phyloP scores from a whole-genome alignment of 805 yeast species.

The Tetrapisispora iriomotensis region DNA sequence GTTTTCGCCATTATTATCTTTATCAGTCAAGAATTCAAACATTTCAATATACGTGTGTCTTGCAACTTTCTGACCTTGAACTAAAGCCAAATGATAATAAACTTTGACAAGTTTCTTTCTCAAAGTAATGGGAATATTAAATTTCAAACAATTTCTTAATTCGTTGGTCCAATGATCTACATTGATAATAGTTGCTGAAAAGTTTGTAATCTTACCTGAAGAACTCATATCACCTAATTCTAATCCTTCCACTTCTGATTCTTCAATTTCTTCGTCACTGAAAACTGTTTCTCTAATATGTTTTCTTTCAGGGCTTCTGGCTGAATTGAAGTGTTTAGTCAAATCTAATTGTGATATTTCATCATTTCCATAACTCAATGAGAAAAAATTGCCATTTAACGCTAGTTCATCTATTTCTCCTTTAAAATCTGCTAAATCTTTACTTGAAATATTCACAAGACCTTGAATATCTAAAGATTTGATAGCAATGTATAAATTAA shows the following conservation, averaged over 20 bases:
- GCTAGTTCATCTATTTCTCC: constrained; percentile 37
- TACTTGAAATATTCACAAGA: constrained; percentile 51
- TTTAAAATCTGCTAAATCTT: constrained; percentile 46
- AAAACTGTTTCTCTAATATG: constrained; percentile 18
- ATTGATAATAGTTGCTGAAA: constrained; percentile 62
- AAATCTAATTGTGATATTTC: constrained; percentile 27
- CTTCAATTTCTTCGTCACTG: constrained; percentile 32
- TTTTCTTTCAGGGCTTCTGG: neutral
- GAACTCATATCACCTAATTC: constrained; percentile 22
- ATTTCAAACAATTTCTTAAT: constrained; percentile 61
- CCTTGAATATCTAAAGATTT: constrained; percentile 69
- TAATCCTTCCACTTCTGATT: constrained; percentile 30
- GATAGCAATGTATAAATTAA: constrained; percentile 70
- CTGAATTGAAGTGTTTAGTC: constrained; percentile 6
- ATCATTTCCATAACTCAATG: constrained; percentile 23
- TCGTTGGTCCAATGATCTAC: constrained; percentile 85
- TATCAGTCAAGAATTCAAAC: constrained; percentile 45
- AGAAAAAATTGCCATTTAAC: constrained; percentile 43
- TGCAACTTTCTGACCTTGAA: constrained; percentile 61
- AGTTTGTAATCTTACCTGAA: constrained; percentile 53
- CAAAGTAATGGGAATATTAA: constrained; percentile 61
- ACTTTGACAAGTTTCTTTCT: constrained; percentile 56
- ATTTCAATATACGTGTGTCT: constrained; percentile 51
- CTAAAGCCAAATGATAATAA: constrained; percentile 60
- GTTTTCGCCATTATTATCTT: constrained; percentile 28